Evolutionary conservation across 2,329 filamentous ascomycete species (phyloP).

Genomic region (Xylaria sp.): DNA sequence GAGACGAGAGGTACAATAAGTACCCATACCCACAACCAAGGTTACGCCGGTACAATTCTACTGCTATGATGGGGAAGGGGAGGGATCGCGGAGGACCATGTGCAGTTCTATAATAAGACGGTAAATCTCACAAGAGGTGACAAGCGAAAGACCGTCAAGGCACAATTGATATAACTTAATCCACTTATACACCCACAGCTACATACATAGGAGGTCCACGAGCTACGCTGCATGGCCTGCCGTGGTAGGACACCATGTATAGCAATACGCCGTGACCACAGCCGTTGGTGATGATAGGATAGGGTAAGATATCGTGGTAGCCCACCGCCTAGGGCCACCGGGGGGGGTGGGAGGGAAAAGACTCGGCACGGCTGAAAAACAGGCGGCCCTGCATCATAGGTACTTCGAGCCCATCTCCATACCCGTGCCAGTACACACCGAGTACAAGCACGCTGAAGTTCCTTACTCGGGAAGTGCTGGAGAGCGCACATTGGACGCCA

Average conservation of each 20-base stretch:
- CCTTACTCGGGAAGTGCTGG: constrained; percentile 22
- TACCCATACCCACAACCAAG: constrained; percentile 30
- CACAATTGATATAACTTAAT: constrained; percentile 21
- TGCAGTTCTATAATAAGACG: constrained; percentile 35
- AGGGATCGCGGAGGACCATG: constrained; percentile 28
- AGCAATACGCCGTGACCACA: constrained; percentile 9
- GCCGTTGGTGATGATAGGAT: constrained; percentile 28
- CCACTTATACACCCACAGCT: not conserved
- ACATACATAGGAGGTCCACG: not conserved
- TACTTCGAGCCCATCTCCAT: constrained; percentile 30
- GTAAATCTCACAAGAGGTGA: constrained; percentile 15
- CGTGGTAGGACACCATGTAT: constrained; percentile 22
- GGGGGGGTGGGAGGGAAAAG: constrained; percentile 30
- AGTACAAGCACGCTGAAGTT: constrained; percentile 31
- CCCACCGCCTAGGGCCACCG: constrained; percentile 22
- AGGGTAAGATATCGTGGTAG: constrained; percentile 18
- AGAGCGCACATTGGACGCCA: constrained; percentile 27
- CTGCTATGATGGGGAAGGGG: not conserved
- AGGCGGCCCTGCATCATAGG: constrained; percentile 34
- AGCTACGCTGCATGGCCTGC: constrained; percentile 15
- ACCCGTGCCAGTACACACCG: constrained; percentile 27
- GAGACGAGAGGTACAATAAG: constrained; percentile 17
- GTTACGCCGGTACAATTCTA: constrained; percentile 25
- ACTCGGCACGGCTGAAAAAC: constrained; percentile 38
- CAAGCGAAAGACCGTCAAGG: constrained; percentile 27